These are phyloP conservation scores for Serendipita vermifera DNA, from an alignment of 768 basidiomycete genomes.

Conservation along the genomic window DNA sequence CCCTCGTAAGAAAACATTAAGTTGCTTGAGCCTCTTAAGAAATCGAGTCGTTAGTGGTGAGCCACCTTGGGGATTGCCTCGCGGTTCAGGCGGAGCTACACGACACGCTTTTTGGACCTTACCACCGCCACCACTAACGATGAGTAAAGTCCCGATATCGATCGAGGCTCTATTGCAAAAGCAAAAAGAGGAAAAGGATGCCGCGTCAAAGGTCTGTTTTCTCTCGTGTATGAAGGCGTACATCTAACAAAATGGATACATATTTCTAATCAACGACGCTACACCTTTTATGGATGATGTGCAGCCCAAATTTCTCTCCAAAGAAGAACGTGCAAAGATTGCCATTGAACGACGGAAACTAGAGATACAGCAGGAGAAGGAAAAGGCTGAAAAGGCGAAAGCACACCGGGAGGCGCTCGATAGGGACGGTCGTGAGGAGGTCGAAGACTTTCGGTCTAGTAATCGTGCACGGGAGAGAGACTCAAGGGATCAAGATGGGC, in stretches of 20 bases:
- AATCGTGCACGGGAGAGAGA: conserved; percentile 23
- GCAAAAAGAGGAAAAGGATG: conserved; percentile 81
- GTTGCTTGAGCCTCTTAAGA: too few relatives aligned
- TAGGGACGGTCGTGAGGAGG: conserved; percentile 38
- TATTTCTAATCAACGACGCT: background rate
- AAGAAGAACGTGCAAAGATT: conserved; percentile 77
- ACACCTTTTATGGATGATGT: too few relatives aligned
- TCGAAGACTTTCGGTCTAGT: conserved; percentile 18
- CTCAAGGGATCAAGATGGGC: conserved; percentile 13
- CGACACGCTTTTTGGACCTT: too few relatives aligned
- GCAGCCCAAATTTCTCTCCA: conserved; percentile 92
- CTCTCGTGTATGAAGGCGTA: background rate
- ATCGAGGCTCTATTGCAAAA: conserved; percentile 78
- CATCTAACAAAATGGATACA: background rate
- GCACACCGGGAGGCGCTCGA: conserved; percentile 62
- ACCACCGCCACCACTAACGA: too few relatives aligned
- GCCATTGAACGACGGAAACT: conserved; percentile 78
- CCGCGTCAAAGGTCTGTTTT: conserved; percentile 74
- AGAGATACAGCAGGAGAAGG: conserved; percentile 64
- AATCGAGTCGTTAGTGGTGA: too few relatives aligned
- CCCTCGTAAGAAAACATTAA: too few relatives aligned
- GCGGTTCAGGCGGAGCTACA: too few relatives aligned
- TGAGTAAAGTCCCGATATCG: conserved; percentile 53
- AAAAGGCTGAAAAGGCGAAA: conserved; percentile 46
- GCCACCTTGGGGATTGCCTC: too few relatives aligned